Evolutionary conservation across 2,329 filamentous ascomycete genomes (phyloP), one percentile per base, ranked within the genome.

Genomic region (Colletotrichum sp.): DNA sequence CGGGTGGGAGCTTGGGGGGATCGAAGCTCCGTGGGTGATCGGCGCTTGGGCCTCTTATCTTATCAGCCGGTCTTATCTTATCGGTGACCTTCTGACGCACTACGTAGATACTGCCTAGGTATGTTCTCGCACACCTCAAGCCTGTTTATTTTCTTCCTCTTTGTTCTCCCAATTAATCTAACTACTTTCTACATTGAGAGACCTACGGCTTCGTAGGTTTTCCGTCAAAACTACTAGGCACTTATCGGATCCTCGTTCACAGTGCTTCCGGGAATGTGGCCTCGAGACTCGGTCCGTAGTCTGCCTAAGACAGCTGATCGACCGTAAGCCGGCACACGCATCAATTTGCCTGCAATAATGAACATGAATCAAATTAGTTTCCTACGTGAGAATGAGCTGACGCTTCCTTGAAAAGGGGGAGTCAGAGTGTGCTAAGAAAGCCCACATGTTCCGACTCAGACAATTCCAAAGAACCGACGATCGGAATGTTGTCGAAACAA

Each of bases 11-110:
- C 34, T 52, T 21, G 43, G 43, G 1, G 66, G 26, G 7, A 24
- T 12, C 24, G 61, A 34, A 63, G 72, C 61, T 55, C 30, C 13
- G 63, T 71, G 9, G 9, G 68, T 28, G 48, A 66, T 66, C 30
- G 28, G 63, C 18, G 64, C 28, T 52, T 34, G 30, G 48, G 28
- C 48, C 48, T 32, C 52, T 69, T 69, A 59, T 66, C 63, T 64
- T 63, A 63, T 63, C 59, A 15, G 30, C n/a, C 9, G 32, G 32
- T 34, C 30, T 18, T 60, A n/a, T 60, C 57, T 30, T 28, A 60
- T 60, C 57, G 18, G 57, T n/a, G 6, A 28, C 61, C 4, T 18
- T 30, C 61, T 24, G 61, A 24, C 12, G 15, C 61, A 18, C 1
- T 21, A 43, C 12, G 32, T 18, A 18, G 28, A 4, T 16, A 13